Evolutionary conservation across 306 rosid species (phyloP).

Genomic region (Psophocarpus tetragonolobus): DNA sequence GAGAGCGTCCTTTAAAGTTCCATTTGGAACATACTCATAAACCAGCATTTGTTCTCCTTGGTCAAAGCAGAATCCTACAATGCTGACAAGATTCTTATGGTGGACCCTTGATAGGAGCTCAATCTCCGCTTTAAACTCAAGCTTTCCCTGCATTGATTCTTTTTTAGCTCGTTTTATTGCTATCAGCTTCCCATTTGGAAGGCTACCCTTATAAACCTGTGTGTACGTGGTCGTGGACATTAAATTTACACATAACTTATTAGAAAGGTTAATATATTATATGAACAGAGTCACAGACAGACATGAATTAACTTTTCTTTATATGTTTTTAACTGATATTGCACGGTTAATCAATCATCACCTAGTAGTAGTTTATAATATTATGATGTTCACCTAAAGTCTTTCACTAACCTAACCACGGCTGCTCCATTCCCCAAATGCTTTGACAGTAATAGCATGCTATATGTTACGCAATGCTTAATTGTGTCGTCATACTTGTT

Average conservation of each 20-base stretch:
- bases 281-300: no score
- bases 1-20: constrained; percentile 53
- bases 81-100: constrained; percentile 67
- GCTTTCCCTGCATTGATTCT: constrained; percentile 58
- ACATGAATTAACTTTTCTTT: background rate
- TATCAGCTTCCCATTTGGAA: constrained; percentile 52
- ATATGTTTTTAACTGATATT: no score
- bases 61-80: constrained; percentile 68
- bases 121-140: constrained; percentile 65
- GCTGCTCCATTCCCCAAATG: constrained; percentile 16
- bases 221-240: no score
- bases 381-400: background rate
- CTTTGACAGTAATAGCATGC: background rate
- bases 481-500: background rate
- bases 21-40: constrained; percentile 58
- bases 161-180: constrained; percentile 62
- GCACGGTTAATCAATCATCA: no score
- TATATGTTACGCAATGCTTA: background rate
- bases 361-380: no score
- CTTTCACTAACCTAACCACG: no score
- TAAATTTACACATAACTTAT: background rate
- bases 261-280: background rate
- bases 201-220: constrained; percentile 62
- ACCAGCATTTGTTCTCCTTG: constrained; percentile 66
- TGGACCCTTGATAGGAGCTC: constrained; percentile 77